Evolutionary conservation across 139 green algal genomes (phyloP), one percentile per base, ranked within the genome.

Genomic region (Pleodorina starrii): DNA sequence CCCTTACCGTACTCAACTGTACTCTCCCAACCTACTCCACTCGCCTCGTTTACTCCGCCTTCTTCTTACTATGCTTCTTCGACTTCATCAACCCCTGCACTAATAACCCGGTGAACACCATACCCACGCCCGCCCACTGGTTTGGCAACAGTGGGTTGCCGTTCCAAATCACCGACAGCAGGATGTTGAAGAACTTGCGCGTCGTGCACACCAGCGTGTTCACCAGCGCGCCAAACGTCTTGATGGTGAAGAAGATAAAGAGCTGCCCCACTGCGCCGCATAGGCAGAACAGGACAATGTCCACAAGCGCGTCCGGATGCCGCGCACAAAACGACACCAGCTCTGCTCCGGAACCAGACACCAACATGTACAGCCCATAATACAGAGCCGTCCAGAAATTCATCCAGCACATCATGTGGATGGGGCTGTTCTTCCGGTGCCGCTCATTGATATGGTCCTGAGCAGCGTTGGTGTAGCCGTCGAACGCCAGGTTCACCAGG

Each of bases 171-270:
- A 96, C 94, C 6, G 92, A 97, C 29, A 98, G 89, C 88, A 99
- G 89, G 85, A 99, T 99, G 93, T 96, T 99, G 93, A 99, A 99
- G 91, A 99, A 99, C 95, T 99, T 99, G 74, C 98, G 94, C 23
- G 98, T 99, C 48, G 98, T 99, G 89, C 97, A 99, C 38, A 99
- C 94, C 29, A 99, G 93, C 0, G 96, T 99, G 90, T 96, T 98
- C 44, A 94, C 87, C n/a, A 99, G 90, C 16, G 95, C 95, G 12
- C 98, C 98, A 94, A 99, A 99, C 25, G 77, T 89, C 86, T 95
- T 95, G 92, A 99, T 99, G 38, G 97, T 99, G 84, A 94, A 94
- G 90, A 99, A 99, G 69, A 99, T 99, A 93, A 99, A 99, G 36
- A 99, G 95, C 94, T 99, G 98, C 23, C 97, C 98, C 36, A 99